Conservation (phyloP, 164 flowering plant species). For the Platanus orientalis region DNA sequence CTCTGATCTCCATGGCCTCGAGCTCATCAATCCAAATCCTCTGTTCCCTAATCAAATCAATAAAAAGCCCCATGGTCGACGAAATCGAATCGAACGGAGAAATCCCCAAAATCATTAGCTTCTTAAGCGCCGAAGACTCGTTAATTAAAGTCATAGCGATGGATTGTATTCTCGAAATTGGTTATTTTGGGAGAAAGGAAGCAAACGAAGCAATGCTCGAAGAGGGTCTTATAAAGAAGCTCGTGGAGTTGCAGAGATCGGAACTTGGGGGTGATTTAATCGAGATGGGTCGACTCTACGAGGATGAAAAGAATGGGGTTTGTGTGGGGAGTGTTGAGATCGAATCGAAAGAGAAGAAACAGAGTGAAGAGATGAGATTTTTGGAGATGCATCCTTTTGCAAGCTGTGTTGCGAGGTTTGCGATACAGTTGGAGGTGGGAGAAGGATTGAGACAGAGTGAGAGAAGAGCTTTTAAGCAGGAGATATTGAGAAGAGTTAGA, state of each 20-base stretch:
- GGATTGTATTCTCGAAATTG: slow-evolving; percentile 60
- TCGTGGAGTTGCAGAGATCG: slow-evolving; percentile 58
- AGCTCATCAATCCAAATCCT: slow-evolving; percentile 35
- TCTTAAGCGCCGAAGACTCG: slow-evolving; percentile 25
- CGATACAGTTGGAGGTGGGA: slow-evolving; percentile 84
- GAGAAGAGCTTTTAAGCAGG: slow-evolving; percentile 67
- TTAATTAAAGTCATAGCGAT: slow-evolving; percentile 25
- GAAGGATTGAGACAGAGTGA: slow-evolving; percentile 90
- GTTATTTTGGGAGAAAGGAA: slow-evolving; percentile 64
- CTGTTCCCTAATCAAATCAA: slow-evolving; percentile 38
- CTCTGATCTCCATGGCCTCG: slow-evolving; percentile 33
- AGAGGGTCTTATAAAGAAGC: slow-evolving; percentile 42
- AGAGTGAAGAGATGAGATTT: slow-evolving; percentile 18
- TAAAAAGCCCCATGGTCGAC: slow-evolving; percentile 58
- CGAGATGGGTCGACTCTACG: slow-evolving; percentile 27
- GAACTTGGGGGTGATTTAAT: slow-evolving; percentile 46
- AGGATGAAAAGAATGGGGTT: slow-evolving; percentile 3
- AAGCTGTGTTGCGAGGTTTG: slow-evolving; percentile 68
- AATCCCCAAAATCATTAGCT: slow-evolving; percentile 34
- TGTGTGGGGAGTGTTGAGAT: neutral
- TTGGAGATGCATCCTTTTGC: slow-evolving; percentile 47
- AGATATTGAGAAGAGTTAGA: slow-evolving; percentile 55
- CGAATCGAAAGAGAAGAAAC: slow-evolving; percentile 8
- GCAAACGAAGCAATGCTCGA: slow-evolving; percentile 59
- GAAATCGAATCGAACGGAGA: slow-evolving; percentile 42